Conservation (phyloP, 2,329 filamentous ascomycete species). For the Nemania sp. region DNA sequence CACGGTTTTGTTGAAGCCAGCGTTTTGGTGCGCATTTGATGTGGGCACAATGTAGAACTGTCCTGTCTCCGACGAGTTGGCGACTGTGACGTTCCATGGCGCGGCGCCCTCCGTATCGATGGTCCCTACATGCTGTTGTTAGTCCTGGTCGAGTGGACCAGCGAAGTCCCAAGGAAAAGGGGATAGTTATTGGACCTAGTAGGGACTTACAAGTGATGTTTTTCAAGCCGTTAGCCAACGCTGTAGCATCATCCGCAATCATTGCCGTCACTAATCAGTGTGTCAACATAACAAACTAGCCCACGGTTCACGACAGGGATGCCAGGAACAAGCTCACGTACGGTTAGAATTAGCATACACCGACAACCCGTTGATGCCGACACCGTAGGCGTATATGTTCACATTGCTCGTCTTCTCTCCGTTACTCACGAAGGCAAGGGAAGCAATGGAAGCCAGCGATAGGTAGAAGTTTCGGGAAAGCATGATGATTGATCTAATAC, state of each 20-base stretch:
- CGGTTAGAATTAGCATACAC: conserved; percentile 13
- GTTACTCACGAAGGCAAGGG: conserved; percentile 10
- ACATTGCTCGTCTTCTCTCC: background rate
- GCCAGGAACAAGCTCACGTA: conserved; percentile 2
- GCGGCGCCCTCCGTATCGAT: conserved; percentile 7
- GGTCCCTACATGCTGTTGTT: conserved; percentile 3
- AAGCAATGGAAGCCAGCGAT: conserved; percentile 11
- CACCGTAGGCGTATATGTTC: conserved; percentile 21
- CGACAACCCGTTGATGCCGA: conserved; percentile 14
- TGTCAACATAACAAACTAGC: background rate
- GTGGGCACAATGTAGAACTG: conserved; percentile 19
- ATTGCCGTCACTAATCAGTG: background rate
- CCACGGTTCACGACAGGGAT: background rate
- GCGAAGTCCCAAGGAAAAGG: too few relatives aligned
- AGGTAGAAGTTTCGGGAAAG: conserved; percentile 6
- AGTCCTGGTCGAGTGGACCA: background rate
- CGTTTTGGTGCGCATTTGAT: background rate
- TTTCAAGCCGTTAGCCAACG: conserved; percentile 1
- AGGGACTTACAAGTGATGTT: conserved; percentile 21
- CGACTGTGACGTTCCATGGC: conserved; percentile 17
- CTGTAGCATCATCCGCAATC: conserved; percentile 18
- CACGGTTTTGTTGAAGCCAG: conserved; percentile 11
- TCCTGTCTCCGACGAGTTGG: conserved; percentile 10
- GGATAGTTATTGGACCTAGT: background rate
- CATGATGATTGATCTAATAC: conserved; percentile 14